Evolutionary conservation across 495 filamentous ascomycete genomes (phyloP).

Genomic region (Daldinia childiae): DNA sequence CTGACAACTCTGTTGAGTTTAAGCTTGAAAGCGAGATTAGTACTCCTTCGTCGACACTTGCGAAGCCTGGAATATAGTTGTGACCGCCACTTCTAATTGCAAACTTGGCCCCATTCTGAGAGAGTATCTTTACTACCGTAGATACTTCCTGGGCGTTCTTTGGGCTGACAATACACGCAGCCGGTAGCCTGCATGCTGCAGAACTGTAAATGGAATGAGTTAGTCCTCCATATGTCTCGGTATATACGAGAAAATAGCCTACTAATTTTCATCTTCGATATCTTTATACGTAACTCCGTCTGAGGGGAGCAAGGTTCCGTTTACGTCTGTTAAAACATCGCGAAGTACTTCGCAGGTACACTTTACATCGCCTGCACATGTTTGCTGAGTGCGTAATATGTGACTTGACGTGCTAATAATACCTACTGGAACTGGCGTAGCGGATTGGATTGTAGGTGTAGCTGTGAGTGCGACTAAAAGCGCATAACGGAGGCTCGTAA

Average conservation of each 20-base stretch:
- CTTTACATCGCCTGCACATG: constrained; percentile 7
- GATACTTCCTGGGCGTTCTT: constrained; percentile 47
- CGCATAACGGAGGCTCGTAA: constrained; percentile 25
- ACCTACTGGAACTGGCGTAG: constrained; percentile 13
- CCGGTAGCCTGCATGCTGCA: constrained; percentile 32
- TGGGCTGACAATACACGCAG: constrained; percentile 58
- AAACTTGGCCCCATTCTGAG: constrained; percentile 50
- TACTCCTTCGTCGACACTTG: constrained; percentile 63
- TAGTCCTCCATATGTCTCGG: constrained; percentile 1
- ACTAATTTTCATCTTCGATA: constrained; percentile 37
- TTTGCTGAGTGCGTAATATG: constrained; percentile 3
- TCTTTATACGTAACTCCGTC: constrained; percentile 22
- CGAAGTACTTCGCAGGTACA: constrained; percentile 30
- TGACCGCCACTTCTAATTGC: constrained; percentile 62
- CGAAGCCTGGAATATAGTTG: constrained; percentile 56
- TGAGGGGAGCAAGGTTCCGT: constrained; percentile 24
- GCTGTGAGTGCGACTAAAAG: constrained; percentile 23
- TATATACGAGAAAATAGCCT: constrained; percentile 1
- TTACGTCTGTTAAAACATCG: constrained; percentile 4
- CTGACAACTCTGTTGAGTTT: constrained; percentile 54
- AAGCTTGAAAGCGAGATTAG: constrained; percentile 60
- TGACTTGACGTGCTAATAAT: neutral
- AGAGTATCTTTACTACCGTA: constrained; percentile 42
- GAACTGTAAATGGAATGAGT: constrained; percentile 21
- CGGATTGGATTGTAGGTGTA: constrained; percentile 18